phyloP scores from a whole-genome alignment of 169 alveolate genomes.

The Eimeria tenella region DNA sequence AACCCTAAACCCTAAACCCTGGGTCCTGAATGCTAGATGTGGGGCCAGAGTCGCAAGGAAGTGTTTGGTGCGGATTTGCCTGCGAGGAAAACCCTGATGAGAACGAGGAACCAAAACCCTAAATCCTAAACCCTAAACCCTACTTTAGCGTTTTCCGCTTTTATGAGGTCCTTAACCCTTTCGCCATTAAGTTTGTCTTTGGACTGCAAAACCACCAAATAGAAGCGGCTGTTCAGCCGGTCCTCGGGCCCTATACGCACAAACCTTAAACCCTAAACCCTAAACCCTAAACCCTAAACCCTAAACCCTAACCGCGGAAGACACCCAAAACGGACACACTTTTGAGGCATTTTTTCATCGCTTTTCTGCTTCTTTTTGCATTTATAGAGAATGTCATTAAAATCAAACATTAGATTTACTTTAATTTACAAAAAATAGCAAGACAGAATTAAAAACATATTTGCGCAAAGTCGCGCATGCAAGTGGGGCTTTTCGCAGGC shows the following conservation, averaged over 20 bases:
- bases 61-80: too few species aligned
- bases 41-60: too few species aligned
- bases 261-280: conserved; percentile 6
- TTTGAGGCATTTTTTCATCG: too few species aligned
- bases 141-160: not conserved
- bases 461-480: too few species aligned
- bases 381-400: too few species aligned
- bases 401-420: too few species aligned
- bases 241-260: not conserved
- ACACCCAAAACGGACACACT: too few species aligned
- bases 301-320: too few species aligned
- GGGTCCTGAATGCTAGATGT: not conserved
- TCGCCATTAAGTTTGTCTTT: conserved; percentile 34
- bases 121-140: conserved; percentile 75
- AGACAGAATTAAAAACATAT: too few species aligned
- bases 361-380: too few species aligned
- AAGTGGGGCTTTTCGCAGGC: too few species aligned
- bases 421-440: too few species aligned
- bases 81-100: not conserved
- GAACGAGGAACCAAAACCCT: not conserved
- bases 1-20: conserved; percentile 51
- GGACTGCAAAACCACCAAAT: conserved; percentile 15
- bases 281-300: not conserved
- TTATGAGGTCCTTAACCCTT: conserved; percentile 36
- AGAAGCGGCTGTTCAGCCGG: not conserved